phyloP scores from a whole-genome alignment of 208 protist species.

The Trypanosoma vivax region DNA sequence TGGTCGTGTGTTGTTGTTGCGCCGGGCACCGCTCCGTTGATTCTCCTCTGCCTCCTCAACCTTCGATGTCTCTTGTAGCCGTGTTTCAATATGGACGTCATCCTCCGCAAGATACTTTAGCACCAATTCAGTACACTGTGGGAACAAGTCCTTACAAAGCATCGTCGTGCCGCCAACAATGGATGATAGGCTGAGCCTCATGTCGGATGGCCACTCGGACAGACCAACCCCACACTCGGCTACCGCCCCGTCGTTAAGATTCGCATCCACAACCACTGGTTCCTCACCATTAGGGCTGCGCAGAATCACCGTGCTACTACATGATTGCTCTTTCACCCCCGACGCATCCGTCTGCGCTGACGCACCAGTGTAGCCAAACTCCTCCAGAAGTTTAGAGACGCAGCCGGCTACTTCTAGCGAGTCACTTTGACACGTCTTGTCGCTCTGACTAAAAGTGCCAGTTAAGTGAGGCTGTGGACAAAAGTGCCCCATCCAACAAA shows the following conservation, averaged over 20 bases:
- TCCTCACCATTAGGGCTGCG: background rate
- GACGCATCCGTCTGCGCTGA: background rate
- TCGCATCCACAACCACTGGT: background rate
- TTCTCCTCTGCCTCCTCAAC: background rate
- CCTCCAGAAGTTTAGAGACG: background rate
- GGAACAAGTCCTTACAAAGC: constrained; percentile 4
- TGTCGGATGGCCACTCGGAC: background rate
- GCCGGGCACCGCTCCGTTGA: background rate
- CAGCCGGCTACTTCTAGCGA: background rate
- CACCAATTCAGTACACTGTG: constrained; percentile 8
- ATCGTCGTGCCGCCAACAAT: constrained; percentile 9
- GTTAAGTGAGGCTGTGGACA: constrained; percentile 12
- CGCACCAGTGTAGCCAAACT: constrained; percentile 1
- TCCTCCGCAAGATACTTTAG: constrained; percentile 17
- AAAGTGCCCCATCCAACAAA: constrained; percentile 29
- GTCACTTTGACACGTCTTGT: background rate
- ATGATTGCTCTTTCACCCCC: background rate
- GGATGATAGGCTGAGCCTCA: constrained; percentile 12
- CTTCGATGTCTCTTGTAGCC: background rate
- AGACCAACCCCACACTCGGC: background rate
- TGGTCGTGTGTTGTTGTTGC: background rate
- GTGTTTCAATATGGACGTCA: background rate
- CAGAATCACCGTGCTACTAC: background rate
- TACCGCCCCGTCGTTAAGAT: background rate
- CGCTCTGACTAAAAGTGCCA: background rate